These are phyloP conservation scores for Penicillium expansum DNA, from an alignment of 2,329 filamentous ascomycete species.

Conservation along the genomic window DNA sequence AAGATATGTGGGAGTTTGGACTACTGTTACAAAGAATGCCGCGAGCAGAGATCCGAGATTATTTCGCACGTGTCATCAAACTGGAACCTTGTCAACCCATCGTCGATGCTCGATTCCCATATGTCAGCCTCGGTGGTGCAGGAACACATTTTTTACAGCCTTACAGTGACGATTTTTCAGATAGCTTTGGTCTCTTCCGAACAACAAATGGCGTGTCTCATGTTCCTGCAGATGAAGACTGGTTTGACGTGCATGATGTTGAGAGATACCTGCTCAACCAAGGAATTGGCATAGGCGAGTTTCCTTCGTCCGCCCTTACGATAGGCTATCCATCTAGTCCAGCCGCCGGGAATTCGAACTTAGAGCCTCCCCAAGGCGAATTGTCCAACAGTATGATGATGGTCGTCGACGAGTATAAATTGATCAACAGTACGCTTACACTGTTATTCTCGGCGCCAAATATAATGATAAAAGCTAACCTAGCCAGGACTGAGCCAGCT, in stretches of 20 bases:
- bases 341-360: not conserved
- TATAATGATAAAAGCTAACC: not conserved
- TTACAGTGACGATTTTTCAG: not conserved
- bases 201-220: conserved; percentile 12
- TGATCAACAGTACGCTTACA: not conserved
- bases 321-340: not conserved
- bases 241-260: conserved; percentile 23
- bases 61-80: conserved; percentile 17
- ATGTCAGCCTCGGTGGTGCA: conserved; percentile 15
- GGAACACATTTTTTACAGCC: conserved; percentile 8
- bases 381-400: not conserved
- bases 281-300: conserved; percentile 1
- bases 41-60: conserved; percentile 13
- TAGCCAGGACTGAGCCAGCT: conserved; percentile 8
- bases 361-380: not conserved
- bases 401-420: conserved; percentile 1
- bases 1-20: conserved; percentile 13
- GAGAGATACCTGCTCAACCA: conserved; percentile 16
- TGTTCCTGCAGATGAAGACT: conserved; percentile 14
- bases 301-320: not conserved
- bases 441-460: not conserved
- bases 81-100: conserved; percentile 14
- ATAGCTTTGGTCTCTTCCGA: conserved; percentile 4
- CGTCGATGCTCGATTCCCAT: conserved; percentile 13
- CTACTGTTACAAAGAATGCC: conserved; percentile 10